phyloP scores from a whole-genome alignment of 257 asterid genomes.

The Gentiana dahurica region DNA sequence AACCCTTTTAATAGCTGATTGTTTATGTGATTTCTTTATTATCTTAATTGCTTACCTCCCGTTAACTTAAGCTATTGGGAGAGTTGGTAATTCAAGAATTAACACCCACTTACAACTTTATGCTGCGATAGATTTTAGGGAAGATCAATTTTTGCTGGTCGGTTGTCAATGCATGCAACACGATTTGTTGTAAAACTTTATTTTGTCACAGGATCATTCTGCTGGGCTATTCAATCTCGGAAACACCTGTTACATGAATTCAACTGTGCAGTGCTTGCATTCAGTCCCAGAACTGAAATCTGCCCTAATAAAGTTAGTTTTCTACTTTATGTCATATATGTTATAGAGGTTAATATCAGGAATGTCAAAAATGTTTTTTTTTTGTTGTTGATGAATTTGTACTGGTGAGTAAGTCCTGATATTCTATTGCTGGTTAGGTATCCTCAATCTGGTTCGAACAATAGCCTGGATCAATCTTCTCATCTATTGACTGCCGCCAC shows the following conservation, averaged over 20 bases:
- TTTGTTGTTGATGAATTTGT: conserved; percentile 3
- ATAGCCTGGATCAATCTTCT: conserved; percentile 66
- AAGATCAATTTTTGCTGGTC: not conserved
- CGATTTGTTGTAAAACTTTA: not conserved
- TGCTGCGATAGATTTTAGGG: not conserved
- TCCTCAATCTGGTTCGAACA: conserved; percentile 56
- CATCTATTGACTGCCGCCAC: conserved; percentile 84
- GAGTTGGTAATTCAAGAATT: too few species aligned
- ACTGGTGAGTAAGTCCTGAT: conserved; percentile 7
- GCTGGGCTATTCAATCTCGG: conserved; percentile 94
- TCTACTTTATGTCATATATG: conserved; percentile 8
- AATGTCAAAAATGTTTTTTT: not conserved
- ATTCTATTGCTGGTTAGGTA: conserved; percentile 42
- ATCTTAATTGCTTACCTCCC: too few species aligned
- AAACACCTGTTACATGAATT: conserved; percentile 97
- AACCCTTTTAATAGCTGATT: too few species aligned
- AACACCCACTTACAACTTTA: too few species aligned
- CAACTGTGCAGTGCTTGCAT: conserved; percentile 93
- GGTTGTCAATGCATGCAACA: not conserved
- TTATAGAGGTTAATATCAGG: conserved; percentile 5
- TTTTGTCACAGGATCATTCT: conserved; percentile 71
- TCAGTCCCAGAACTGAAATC: conserved; percentile 93
- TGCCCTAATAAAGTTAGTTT: conserved; percentile 61
- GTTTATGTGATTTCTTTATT: too few species aligned
- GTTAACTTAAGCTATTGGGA: too few species aligned